Base-by-base conservation (phyloP, 1,284 basidiomycete genomes). In the Pseudozyma sp. region DNA sequence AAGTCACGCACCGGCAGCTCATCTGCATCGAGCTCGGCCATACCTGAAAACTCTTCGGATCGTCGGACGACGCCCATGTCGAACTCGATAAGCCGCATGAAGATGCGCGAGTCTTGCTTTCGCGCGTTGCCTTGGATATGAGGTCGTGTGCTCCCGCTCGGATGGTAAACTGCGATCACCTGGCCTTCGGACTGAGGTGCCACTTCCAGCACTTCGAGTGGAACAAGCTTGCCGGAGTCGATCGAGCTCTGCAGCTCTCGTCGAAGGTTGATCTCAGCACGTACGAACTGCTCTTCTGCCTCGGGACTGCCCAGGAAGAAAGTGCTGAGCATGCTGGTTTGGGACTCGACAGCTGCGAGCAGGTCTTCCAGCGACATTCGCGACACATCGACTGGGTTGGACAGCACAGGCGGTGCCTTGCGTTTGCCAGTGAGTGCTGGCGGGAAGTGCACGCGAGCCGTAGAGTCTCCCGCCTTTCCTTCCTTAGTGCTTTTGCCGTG, bases 1-100 rank as follows among this genome's bases (percentile, higher is more conserved):
- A 88, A 78, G 64, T 88, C 87, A n/a, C 87, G 81, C 9, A 88
- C 86, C 3, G 87, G 87, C 50, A 88, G 76, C 59, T 87, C 86
- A 55, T 84, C 83, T 7, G 67, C 52, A 11, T 82, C 78, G 52
- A 83, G 80, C 16, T 74, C 69, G 9, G 75, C 80, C 73, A 85
- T 77, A 21, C 68, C 72, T 11, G 76, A 66, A 47, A 84, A 85
- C 48, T 80, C 79, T 21, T 66, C 61, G 35, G 64, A 80, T 36
- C 34, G 42, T 12, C 52, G 54, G 12, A 78, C 76, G 16, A 84
- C 70, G 25, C 68, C 66, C 55, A 79, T 67, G 71, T 87, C 87
- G 70, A 87, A 88, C 45, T 87, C 86, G 38, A 86, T 65, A 5
- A 88, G 82, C 52, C 85, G 84, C 80, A 88, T 85, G 61, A 86